Conservation (phyloP, 2,329 filamentous ascomycete species). For the Cladosporium sp. region DNA sequence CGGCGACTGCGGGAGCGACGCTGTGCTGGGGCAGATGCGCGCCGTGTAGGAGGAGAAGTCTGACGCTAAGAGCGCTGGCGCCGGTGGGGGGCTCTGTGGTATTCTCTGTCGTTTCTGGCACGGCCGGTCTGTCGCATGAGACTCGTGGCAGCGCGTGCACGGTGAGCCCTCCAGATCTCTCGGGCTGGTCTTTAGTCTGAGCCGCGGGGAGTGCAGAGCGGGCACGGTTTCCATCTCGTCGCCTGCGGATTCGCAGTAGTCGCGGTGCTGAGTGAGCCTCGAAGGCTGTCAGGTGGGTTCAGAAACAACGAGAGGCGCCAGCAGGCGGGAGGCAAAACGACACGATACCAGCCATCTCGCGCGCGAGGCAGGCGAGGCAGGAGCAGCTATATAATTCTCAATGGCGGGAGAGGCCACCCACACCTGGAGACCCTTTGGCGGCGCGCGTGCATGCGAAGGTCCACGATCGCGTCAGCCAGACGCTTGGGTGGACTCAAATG, state of each 20-base stretch:
- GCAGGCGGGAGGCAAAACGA: not conserved
- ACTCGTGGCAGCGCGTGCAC: not conserved
- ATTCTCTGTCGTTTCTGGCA: not conserved
- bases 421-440: not conserved
- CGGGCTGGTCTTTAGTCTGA: conserved; percentile 1
- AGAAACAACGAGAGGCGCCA: not conserved
- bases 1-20: not conserved
- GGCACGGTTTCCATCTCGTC: not conserved
- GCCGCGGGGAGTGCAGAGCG: not conserved
- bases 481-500: not conserved
- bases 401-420: conserved; percentile 6
- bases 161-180: not conserved
- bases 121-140: not conserved
- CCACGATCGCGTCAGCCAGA: not conserved
- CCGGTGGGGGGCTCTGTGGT: not conserved
- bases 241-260: not conserved
- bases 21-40: not conserved
- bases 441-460: not conserved
- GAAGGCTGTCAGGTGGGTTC: conserved; percentile 1
- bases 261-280: not conserved
- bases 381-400: not conserved
- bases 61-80: not conserved
- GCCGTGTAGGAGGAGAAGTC: not conserved
- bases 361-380: not conserved
- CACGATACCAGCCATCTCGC: conserved; percentile 7